Conservation (phyloP, 495 filamentous ascomycete genomes). For the Hypoxylon fuscum region DNA sequence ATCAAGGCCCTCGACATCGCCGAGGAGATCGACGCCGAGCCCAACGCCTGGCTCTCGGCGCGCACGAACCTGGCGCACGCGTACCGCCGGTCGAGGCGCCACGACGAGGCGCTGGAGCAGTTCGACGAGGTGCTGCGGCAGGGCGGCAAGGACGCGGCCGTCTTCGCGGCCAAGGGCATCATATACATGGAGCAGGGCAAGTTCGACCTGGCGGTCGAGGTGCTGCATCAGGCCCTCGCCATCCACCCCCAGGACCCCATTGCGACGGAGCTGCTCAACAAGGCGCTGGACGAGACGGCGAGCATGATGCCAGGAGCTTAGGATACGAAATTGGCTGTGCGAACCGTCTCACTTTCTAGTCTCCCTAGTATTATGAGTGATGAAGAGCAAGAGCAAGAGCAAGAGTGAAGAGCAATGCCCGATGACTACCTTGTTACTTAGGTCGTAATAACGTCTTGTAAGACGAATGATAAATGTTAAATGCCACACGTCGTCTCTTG, state of each 20-base stretch:
- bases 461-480: too few relatives aligned
- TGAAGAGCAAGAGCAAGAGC: constrained; percentile 15
- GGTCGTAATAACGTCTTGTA: too few relatives aligned
- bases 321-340: not conserved
- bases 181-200: constrained; percentile 72
- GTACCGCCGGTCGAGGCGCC: constrained; percentile 73
- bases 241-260: constrained; percentile 75
- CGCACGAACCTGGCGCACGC: constrained; percentile 91
- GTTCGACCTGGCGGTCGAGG: constrained; percentile 72
- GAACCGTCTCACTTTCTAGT: too few relatives aligned
- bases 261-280: constrained; percentile 76
- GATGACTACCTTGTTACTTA: not conserved
- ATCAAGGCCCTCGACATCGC: constrained; percentile 77
- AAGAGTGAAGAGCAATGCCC: constrained; percentile 5
- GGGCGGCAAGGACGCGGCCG: constrained; percentile 74
- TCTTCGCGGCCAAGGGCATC: constrained; percentile 79
- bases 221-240: constrained; percentile 77
- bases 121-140: constrained; percentile 84
- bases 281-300: constrained; percentile 75
- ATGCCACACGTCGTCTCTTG: too few relatives aligned
- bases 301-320: constrained; percentile 21
- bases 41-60: constrained; percentile 85
- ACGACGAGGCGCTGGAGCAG: constrained; percentile 75
- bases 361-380: too few relatives aligned
- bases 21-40: constrained; percentile 79